These are phyloP conservation scores for Blastobotrys petasosporus DNA, from an alignment of 1,139 yeast species.

Conservation along the genomic window DNA sequence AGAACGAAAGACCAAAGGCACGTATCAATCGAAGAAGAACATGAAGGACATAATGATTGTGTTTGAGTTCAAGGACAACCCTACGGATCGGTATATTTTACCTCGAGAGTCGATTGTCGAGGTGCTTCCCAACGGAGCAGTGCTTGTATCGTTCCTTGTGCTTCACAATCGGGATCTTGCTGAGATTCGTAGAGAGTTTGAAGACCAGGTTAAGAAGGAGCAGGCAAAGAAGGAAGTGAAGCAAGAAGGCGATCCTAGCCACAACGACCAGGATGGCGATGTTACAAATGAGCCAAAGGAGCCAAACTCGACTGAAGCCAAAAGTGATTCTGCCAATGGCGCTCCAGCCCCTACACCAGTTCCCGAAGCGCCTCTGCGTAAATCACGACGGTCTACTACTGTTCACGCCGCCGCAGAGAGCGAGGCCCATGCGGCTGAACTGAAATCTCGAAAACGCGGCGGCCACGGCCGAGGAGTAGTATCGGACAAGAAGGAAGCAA, in stretches of 20 bases:
- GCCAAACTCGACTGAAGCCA: neutral
- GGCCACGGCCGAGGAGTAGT: conserved; percentile 14
- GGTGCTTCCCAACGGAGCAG: conserved; percentile 45
- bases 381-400: conserved; percentile 8
- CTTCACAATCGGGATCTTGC: conserved; percentile 45
- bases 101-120: conserved; percentile 78
- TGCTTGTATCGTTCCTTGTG: conserved; percentile 60
- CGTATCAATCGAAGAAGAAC: conserved; percentile 24
- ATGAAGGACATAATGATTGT: conserved; percentile 64
- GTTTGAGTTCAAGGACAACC: conserved; percentile 78
- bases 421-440: neutral
- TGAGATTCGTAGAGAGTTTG: conserved; percentile 19
- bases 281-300: neutral
- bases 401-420: neutral
- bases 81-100: conserved; percentile 63
- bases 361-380: conserved; percentile 1
- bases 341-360: neutral
- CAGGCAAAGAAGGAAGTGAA: conserved; percentile 24
- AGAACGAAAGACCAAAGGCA: conserved; percentile 18
- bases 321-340: neutral
- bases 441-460: conserved; percentile 11
- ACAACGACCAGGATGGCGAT: neutral
- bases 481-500: conserved; percentile 16
- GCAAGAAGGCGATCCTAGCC: conserved; percentile 21
- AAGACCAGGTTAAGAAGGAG: conserved; percentile 19